phyloP scores from a whole-genome alignment of 345 rosid species.

The Citrus mangshanensis region DNA sequence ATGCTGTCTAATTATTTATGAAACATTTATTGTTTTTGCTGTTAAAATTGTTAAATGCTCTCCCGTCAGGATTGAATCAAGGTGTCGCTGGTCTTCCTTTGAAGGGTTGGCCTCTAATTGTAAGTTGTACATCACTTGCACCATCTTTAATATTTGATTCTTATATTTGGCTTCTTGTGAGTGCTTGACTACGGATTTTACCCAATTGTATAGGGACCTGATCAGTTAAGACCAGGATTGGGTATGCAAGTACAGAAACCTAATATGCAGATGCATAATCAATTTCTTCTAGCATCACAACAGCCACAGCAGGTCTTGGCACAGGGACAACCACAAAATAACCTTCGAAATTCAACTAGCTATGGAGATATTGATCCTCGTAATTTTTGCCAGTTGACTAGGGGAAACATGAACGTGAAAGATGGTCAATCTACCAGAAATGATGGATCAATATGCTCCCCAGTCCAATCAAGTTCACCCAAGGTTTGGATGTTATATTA shows the following conservation, averaged over 20 bases:
- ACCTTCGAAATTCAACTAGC: constrained; percentile 43
- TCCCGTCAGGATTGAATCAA: constrained; percentile 44
- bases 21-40: background rate
- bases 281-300: constrained; percentile 48
- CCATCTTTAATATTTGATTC: background rate
- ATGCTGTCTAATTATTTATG: background rate
- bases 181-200: background rate
- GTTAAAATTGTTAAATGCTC: background rate
- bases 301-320: constrained; percentile 52
- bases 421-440: constrained; percentile 53
- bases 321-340: constrained; percentile 49
- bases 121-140: constrained; percentile 29
- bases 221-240: constrained; percentile 45
- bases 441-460: constrained; percentile 57
- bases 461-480: constrained; percentile 53
- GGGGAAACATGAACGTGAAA: constrained; percentile 42
- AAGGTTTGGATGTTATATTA: constrained; percentile 34
- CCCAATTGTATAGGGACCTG: constrained; percentile 42
- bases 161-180: background rate
- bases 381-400: constrained; percentile 43
- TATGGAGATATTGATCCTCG: constrained; percentile 50
- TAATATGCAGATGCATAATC: constrained; percentile 43
- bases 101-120: constrained; percentile 72
- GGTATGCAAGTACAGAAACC: constrained; percentile 56
- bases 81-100: constrained; percentile 56